These are phyloP conservation scores for Tillandsia fasciculata DNA, from an alignment of 176 grass and related monocot genomes.

Conservation along the genomic window DNA sequence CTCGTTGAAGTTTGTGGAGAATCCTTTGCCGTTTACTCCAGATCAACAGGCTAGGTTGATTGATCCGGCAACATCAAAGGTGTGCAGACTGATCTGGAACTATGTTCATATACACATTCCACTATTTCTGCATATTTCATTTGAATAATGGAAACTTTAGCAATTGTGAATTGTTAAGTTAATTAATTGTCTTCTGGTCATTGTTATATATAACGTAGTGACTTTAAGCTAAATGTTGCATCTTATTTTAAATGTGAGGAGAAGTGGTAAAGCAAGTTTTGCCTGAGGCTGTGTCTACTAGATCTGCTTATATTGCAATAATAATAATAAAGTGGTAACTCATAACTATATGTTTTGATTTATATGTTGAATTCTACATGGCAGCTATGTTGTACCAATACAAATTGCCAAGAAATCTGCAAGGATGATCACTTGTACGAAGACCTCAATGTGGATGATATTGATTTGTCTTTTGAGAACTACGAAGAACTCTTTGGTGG, in stretches of 20 bases:
- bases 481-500: constrained; percentile 91
- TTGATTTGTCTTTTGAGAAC: constrained; percentile 73
- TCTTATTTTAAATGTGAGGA: too few relatives aligned
- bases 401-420: constrained; percentile 40
- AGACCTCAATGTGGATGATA: constrained; percentile 69
- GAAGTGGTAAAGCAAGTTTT: too few relatives aligned
- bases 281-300: too few relatives aligned
- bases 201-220: too few relatives aligned
- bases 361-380: constrained; percentile 16
- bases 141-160: too few relatives aligned
- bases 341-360: background rate
- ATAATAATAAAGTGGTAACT: too few relatives aligned
- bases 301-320: too few relatives aligned
- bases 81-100: constrained; percentile 26
- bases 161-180: too few relatives aligned
- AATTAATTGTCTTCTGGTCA: too few relatives aligned
- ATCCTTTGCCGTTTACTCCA: constrained; percentile 32
- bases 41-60: constrained; percentile 27
- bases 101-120: background rate
- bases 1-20: constrained; percentile 28
- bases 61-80: constrained; percentile 44
- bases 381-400: constrained; percentile 28
- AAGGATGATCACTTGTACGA: constrained; percentile 67
- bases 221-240: too few relatives aligned
- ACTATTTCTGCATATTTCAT: too few relatives aligned